These are phyloP conservation scores for Allium cepa DNA, from an alignment of 106 monocot species.

Conservation along the genomic window DNA sequence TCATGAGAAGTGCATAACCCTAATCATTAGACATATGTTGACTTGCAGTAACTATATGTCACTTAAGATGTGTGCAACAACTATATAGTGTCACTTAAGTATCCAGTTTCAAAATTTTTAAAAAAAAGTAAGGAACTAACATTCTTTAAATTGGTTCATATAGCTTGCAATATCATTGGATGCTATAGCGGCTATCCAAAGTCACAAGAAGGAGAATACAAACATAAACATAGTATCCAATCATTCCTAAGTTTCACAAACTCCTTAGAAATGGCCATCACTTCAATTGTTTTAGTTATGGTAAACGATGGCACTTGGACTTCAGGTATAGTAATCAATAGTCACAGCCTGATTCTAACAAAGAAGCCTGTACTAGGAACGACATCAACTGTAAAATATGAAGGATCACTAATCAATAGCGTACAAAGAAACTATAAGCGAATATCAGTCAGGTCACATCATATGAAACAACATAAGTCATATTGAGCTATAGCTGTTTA, in stretches of 20 bases:
- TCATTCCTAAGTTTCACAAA: constrained; percentile 7
- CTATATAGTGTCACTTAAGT: too few species aligned
- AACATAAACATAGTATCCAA: too few species aligned
- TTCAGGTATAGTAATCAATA: constrained; percentile 78
- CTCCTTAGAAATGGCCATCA: constrained; percentile 40
- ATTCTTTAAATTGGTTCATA: too few species aligned
- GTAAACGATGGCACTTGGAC: constrained; percentile 81
- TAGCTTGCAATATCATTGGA: constrained; percentile 77
- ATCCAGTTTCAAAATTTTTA: too few species aligned
- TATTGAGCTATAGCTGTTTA: constrained; percentile 66
- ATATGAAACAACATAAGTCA: constrained; percentile 41
- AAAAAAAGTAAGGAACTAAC: too few species aligned
- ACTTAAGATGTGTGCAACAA: too few species aligned
- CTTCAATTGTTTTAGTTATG: constrained; percentile 73
- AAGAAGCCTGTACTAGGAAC: constrained; percentile 35
- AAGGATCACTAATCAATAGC: constrained; percentile 14
- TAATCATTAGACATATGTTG: too few species aligned
- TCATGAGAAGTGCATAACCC: too few species aligned
- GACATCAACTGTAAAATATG: not conserved
- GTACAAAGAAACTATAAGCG: constrained; percentile 27
- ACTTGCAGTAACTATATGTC: too few species aligned
- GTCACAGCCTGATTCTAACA: constrained; percentile 61
- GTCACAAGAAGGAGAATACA: too few species aligned
- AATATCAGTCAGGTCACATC: constrained; percentile 56
- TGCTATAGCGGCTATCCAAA: constrained; percentile 44